Base-by-base conservation (phyloP, 202 grass and related monocot genomes). In the Panicum virgatum region DNA sequence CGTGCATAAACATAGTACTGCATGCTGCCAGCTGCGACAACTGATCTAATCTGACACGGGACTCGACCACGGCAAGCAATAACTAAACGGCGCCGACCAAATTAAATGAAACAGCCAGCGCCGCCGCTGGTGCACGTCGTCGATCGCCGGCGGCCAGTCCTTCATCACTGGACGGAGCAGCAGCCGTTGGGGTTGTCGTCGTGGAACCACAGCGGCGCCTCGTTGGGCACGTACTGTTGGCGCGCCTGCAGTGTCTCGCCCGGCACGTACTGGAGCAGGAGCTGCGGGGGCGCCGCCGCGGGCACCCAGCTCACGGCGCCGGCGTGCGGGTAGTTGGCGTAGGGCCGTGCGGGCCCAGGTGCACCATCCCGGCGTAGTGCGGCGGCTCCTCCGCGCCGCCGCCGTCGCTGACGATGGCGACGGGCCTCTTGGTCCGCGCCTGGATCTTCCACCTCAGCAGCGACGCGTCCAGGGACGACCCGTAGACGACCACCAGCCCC, bases 111-210 rank as follows among this genome's bases (percentile, higher is more conserved):
- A 30, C 29, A 2, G n/a, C n/a, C n/a, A n/a, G n/a, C n/a, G n/a
- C n/a, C n/a, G n/a, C n/a, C n/a, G n/a, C n/a, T n/a, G n/a, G n/a
- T n/a, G n/a, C n/a, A n/a, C n/a, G n/a, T n/a, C n/a, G n/a, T n/a
- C n/a, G n/a, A n/a, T n/a, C n/a, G n/a, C n/a, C n/a, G n/a, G n/a
- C n/a, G n/a, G n/a, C n/a, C n/a, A n/a, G n/a, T n/a, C n/a, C n/a
- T n/a, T n/a, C 29, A 0, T 86, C 77, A 86, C 69, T 81, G 69
- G 50, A 86, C 50, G 42, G 50, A 19, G 76, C 77, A 75, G 62
- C 77, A 86, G 6, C 20, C 29, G 50, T 60, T 30, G 15, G 40
- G 29, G 11, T 67, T 45, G 12, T 81, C 77, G 40, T 78, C 54
- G 69, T 47, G n/a, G 37, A 20, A 38, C 4, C 52, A 38, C 11